These are phyloP conservation scores for Noccaea caerulescens DNA, from an alignment of 345 rosid genomes.

Conservation along the genomic window DNA sequence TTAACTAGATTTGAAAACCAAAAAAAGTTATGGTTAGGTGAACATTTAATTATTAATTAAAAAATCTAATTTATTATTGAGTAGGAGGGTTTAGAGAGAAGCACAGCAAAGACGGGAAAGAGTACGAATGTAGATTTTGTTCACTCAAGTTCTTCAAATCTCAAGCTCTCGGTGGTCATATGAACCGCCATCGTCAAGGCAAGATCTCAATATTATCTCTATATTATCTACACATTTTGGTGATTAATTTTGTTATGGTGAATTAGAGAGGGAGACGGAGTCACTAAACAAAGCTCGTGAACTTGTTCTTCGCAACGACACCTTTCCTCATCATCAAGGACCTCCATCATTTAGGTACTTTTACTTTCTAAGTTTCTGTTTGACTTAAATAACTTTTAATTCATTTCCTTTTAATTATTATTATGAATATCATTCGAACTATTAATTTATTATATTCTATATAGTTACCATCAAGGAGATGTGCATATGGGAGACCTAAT, in stretches of 20 bases:
- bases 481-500: constrained; percentile 53
- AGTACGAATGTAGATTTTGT: constrained; percentile 98
- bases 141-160: constrained; percentile 99
- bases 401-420: constrained; percentile 11
- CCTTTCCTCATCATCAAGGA: constrained; percentile 54
- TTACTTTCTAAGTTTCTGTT: neutral
- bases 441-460: constrained; percentile 1
- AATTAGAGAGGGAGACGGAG: constrained; percentile 95
- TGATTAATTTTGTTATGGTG: constrained; percentile 27
- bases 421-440: neutral
- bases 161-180: constrained; percentile 99
- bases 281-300: constrained; percentile 98
- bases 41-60: constrained; percentile 33
- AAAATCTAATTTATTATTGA: constrained; percentile 33
- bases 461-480: constrained; percentile 61
- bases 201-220: constrained; percentile 32
- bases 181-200: constrained; percentile 99
- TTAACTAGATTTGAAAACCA: constrained; percentile 39
- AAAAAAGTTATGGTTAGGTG: constrained; percentile 35
- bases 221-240: too few species aligned
- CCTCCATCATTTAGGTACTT: constrained; percentile 55
- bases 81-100: constrained; percentile 57
- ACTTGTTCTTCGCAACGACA: constrained; percentile 82
- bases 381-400: neutral
- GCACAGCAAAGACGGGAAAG: constrained; percentile 79